Base-by-base conservation (phyloP, 2,329 filamentous ascomycete genomes). In the Fusarium torreyae region DNA sequence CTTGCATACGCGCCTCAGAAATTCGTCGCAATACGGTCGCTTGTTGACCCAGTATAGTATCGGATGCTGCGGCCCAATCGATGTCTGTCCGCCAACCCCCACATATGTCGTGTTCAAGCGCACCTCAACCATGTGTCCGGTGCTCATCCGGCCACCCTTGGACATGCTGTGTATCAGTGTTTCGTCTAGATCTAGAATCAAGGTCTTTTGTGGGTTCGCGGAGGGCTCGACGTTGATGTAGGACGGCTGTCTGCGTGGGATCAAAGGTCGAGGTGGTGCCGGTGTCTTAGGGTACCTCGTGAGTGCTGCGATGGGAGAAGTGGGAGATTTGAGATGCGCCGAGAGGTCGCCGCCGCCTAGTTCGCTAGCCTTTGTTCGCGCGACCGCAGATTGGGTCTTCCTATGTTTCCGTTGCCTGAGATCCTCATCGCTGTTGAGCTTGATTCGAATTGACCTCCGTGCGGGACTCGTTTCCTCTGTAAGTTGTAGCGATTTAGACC, bases 31-130 rank as follows among this genome's bases (percentile, higher is more conserved):
- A 78, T 96, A 92, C 36, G 96, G 96, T 68, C 96, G 91, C 82
- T 99, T 98, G 83, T 99, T 96, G 52, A 99, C 96, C 84, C 98
- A 99, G 83, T 99, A 99, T 66, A 99, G 82, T 71, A 99, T 98
- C 1, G 96, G 96, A 77, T 99, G 94, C 76, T 97, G 95, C 22
- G 73, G 73, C 40, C 94, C 93, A 46, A 77, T 77, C 22, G 75
- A 76, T 9, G 92, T 93, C 71, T 90, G 87, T 26, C 91, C 90
- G 33, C 88, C 89, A 48, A 88, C 87, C 56, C 89, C 90, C 44
- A 93, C 87, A 57, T 89, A 82, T 66, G 89, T 90, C 60, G 91
- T 91, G 77, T 92, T 93, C 64, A 97, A 86, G 74, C 94, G 94
- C 68, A 99, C 96, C 82, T 99, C 96, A 53, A 99, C 94, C 96